A percentile compares a stretch with the other conserved stretches of the same genome.
Conservation (phyloP, 2,329 filamentous ascomycete genomes). For the Cordyceps pruinosa region DNA sequence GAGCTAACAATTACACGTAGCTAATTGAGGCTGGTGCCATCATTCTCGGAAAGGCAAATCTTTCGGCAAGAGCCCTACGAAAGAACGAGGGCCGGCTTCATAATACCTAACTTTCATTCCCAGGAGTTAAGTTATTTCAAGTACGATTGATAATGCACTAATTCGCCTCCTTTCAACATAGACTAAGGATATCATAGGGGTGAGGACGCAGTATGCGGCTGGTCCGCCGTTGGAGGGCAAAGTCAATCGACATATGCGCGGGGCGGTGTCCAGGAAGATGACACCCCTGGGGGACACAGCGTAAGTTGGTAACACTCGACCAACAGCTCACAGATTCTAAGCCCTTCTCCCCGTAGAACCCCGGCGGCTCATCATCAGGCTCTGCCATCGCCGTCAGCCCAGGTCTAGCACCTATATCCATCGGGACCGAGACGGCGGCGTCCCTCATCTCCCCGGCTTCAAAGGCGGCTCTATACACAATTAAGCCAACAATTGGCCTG, state of each 20-base stretch:
- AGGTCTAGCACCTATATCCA: slow-evolving; percentile 21
- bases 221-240: slow-evolving; percentile 20
- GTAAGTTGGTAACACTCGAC: slow-evolving; percentile 7
- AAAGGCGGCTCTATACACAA: slow-evolving; percentile 18
- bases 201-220: slow-evolving; percentile 14
- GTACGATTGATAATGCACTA: slow-evolving; percentile 7
- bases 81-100: neutral
- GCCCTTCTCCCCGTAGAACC: slow-evolving; percentile 13
- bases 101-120: neutral
- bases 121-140: slow-evolving; percentile 10
- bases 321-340: neutral
- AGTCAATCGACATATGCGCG: slow-evolving; percentile 19
- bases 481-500: slow-evolving; percentile 17
- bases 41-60: slow-evolving; percentile 22
- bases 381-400: slow-evolving; percentile 21
- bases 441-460: slow-evolving; percentile 17
- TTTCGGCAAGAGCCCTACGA: slow-evolving; percentile 16
- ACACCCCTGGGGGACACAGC: slow-evolving; percentile 13
- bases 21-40: slow-evolving; percentile 13
- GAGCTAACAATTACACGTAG: neutral
- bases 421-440: slow-evolving; percentile 24
- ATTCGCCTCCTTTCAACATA: neutral
- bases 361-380: slow-evolving; percentile 23
- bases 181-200: slow-evolving; percentile 10
- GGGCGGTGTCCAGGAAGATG: slow-evolving; percentile 13